Evolutionary conservation across 2,329 filamentous ascomycete species (phyloP), one percentile per base, ranked within the genome.

Genomic region (Chrysosporium keratinophilum): DNA sequence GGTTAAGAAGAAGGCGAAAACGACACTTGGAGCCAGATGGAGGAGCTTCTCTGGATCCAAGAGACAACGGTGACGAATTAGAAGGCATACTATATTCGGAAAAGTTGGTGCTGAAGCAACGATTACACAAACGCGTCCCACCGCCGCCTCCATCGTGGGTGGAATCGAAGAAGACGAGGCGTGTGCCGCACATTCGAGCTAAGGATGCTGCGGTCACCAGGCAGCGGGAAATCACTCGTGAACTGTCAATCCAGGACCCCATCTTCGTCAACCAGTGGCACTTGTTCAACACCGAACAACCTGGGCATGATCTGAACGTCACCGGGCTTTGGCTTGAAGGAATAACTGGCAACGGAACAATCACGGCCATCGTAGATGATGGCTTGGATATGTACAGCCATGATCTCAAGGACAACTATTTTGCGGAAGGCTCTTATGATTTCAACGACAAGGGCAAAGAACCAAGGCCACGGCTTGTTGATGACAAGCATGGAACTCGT

Each of bases 251-350:
- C 59, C 69, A 75, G 33, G 93, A 98, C 64, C 93, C 93, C 15
- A 95, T 95, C 50, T 98, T 97, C 71, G 76, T 79, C 41, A 85
- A 94, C 54, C 93, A 98, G 71, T 98, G 93, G 93, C 93, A 98
- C 76, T 74, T 98, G 45, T 84, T 86, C 74, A 98, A 98, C 67
- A 77, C 85, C 0, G 67, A 85, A 5, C 82, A 95, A 62, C 67
- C 82, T 0, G 91, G 90, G 5, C 87, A 97, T 70, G 93, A 98
- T 67, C 80, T 98, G 64, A 98, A 98, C 64, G 89, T 97, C n/a
- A 95, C 89, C 0, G 88, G 84, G 11, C 78, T 97, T 5, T 98
- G 93, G 93, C 67, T 88, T 62, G 82, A 93, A 61, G 91, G 90
- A 3, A 84, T 96, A 54, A 97, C 91, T 0, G 93, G 93, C 52